Percentiles rank a stretch among this genome's conserved stretches.
Evolutionary conservation across 495 filamentous ascomycete genomes (phyloP).

Genomic region (Annulohypoxylon stygium): DNA sequence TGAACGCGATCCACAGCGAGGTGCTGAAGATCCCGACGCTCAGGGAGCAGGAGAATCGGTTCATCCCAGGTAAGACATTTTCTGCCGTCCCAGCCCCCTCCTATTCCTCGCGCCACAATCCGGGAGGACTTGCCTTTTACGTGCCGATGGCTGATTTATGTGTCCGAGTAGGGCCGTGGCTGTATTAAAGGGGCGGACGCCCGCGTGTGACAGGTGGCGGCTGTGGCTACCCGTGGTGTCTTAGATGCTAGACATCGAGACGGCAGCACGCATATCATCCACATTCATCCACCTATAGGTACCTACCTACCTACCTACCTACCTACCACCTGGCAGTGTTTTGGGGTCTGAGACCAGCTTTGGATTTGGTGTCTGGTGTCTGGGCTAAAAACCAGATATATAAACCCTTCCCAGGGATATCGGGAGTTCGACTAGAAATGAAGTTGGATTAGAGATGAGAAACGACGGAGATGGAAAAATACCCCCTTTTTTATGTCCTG

Average conservation of each 20-base stretch:
- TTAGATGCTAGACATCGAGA: neutral
- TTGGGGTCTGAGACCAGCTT: neutral
- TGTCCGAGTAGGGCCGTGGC: constrained; percentile 41
- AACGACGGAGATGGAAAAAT: constrained; percentile 9
- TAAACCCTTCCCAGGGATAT: neutral
- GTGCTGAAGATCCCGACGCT: constrained; percentile 57
- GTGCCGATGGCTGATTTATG: constrained; percentile 15
- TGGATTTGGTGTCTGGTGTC: neutral
- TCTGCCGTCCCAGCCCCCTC: neutral
- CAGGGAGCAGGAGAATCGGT: constrained; percentile 50
- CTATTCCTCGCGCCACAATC: neutral
- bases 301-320: neutral
- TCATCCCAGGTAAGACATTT: constrained; percentile 49
- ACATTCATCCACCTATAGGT: no score
- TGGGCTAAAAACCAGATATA: neutral
- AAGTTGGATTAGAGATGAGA: constrained; percentile 17
- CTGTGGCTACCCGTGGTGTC: constrained; percentile 1
- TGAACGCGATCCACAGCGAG: constrained; percentile 57
- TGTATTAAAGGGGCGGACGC: constrained; percentile 36
- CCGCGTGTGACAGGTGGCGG: constrained; percentile 26
- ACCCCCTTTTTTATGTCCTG: constrained; percentile 11
- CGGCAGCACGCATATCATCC: no score
- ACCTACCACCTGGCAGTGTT: no score
- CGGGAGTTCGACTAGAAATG: neutral
- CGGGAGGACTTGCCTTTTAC: constrained; percentile 22